Percentiles rank a stretch among this genome's conserved stretches.
Evolutionary conservation across 2,329 filamentous ascomycete genomes (phyloP).

Genomic region (Xylaria sp.): DNA sequence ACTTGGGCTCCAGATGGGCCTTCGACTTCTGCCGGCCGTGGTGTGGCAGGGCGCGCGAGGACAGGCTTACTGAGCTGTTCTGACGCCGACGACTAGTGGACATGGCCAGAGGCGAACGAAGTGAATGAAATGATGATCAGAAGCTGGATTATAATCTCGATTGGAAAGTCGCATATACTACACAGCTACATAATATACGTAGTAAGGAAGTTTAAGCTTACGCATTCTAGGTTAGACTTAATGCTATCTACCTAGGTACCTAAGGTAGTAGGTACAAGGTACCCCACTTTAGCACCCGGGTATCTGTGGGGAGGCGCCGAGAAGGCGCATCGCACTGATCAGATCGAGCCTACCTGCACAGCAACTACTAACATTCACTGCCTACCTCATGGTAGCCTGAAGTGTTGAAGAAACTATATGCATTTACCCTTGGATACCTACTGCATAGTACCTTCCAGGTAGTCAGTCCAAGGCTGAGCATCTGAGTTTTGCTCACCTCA

Average conservation of each 20-base stretch:
- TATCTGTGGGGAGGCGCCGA: too few relatives aligned
- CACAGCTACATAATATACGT: neutral
- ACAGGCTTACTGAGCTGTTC: slow-evolving; percentile 56
- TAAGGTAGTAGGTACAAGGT: too few relatives aligned
- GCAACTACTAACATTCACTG: too few relatives aligned
- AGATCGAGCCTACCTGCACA: too few relatives aligned
- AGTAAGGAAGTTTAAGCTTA: neutral
- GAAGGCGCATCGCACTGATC: too few relatives aligned
- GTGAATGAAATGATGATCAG: neutral
- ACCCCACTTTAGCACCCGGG: too few relatives aligned
- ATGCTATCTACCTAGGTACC: too few relatives aligned
- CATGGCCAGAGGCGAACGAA: slow-evolving; percentile 38
- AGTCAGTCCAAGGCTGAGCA: neutral
- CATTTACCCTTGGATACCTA: neutral
- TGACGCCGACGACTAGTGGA: slow-evolving; percentile 57
- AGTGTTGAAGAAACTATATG: too few relatives aligned
- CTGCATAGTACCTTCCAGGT: neutral
- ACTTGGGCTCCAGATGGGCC: slow-evolving; percentile 60
- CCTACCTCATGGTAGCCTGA: too few relatives aligned
- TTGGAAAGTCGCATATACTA: neutral
- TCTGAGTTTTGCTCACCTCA: neutral
- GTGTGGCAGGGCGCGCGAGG: slow-evolving; percentile 53
- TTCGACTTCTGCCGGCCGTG: slow-evolving; percentile 56
- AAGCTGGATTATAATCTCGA: neutral
- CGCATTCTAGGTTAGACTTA: too few relatives aligned